Base-by-base conservation (phyloP, 2,329 filamentous ascomycete genomes). In the Aaosphaeria arxii region DNA sequence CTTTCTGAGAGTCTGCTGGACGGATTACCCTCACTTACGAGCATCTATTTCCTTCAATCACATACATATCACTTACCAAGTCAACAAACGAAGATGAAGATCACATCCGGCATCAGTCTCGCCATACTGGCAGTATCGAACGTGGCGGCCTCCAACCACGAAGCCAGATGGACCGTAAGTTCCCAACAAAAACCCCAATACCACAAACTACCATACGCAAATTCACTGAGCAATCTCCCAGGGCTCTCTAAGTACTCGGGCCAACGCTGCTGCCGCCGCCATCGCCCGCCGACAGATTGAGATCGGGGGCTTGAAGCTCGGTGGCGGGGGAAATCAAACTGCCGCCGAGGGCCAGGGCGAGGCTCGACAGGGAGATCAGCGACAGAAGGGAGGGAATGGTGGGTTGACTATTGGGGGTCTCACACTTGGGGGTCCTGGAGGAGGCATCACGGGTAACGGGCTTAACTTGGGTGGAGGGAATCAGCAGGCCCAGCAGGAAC, bases 361-460 rank as follows among this genome's bases (percentile, higher is more conserved):
- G 36, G 39, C n/a, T 11, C 39, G 42, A 36, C 32, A 13, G 42
- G 45, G 32, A 51, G 43, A 40, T 42, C 2, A 50, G 55, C 9
- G 33, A 9, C 33, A n/a, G 7, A n/a, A 9, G 33, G 44, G 24
- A 31, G 7, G 33, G 44, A 45, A 44, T 32, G 50, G 52, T 43
- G 55, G 47, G 9, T 51, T 66, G 32, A 66, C 63, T n/a, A 32
- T 43, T 17, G 41, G 41, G 9, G 41, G 41, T 11, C 29, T 40
- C 3, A 36, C 33, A n/a, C 55, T 67, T 6, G 64, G 63, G 30
- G 64, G 64, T 4, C 33, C 56, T 24, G 56, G 51, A 29, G 63
- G 64, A n/a, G 63, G 63, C 6, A 63, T 64, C 29, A 55, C 49
- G 11, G 57, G 56, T 36, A 46, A 52, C 11, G 60, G 60, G 11